Conservation (phyloP, 2,329 filamentous ascomycete genomes). For the Coniochaeta sp. region DNA sequence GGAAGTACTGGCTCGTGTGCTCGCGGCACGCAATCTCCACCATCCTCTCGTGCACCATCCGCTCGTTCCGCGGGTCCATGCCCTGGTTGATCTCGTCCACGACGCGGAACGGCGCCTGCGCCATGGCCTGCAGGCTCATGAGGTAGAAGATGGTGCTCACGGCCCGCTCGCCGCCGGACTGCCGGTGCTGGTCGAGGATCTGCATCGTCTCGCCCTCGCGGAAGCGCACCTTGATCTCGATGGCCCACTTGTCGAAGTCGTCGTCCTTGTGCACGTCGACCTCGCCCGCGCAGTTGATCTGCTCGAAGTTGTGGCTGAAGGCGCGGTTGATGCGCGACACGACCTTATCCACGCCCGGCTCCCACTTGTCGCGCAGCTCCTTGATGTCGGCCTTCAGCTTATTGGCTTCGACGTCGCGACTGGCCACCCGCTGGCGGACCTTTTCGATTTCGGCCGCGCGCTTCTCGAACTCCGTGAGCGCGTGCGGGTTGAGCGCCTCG, state of each 20-base stretch:
- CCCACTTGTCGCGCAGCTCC: conserved; percentile 67
- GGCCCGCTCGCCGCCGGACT: conserved; percentile 92
- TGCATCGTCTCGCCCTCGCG: conserved; percentile 79
- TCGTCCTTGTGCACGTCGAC: conserved; percentile 85
- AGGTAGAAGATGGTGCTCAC: conserved; percentile 98
- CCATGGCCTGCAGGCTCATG: conserved; percentile 92
- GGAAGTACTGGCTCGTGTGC: conserved; percentile 80
- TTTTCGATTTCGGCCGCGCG: conserved; percentile 64
- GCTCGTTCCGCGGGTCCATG: conserved; percentile 97
- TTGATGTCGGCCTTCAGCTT: conserved; percentile 52
- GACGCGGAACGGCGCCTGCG: conserved; percentile 91
- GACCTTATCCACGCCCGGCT: conserved; percentile 73
- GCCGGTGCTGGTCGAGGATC: conserved; percentile 81
- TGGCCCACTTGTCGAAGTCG: conserved; percentile 90
- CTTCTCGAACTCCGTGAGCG: conserved; percentile 71
- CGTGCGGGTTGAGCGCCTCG: conserved; percentile 66
- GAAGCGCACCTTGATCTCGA: conserved; percentile 93
- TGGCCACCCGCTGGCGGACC: conserved; percentile 49
- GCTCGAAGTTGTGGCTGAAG: conserved; percentile 87
- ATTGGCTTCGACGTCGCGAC: conserved; percentile 47
- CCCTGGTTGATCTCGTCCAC: conserved; percentile 99
- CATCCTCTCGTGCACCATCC: conserved; percentile 96
- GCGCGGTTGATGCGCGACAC: conserved; percentile 79
- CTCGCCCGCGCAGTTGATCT: conserved; percentile 91
- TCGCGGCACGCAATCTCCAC: conserved; percentile 92